phyloP scores from a whole-genome alignment of 2,329 filamentous ascomycete genomes.

The Amylocarpus encephaloides region DNA sequence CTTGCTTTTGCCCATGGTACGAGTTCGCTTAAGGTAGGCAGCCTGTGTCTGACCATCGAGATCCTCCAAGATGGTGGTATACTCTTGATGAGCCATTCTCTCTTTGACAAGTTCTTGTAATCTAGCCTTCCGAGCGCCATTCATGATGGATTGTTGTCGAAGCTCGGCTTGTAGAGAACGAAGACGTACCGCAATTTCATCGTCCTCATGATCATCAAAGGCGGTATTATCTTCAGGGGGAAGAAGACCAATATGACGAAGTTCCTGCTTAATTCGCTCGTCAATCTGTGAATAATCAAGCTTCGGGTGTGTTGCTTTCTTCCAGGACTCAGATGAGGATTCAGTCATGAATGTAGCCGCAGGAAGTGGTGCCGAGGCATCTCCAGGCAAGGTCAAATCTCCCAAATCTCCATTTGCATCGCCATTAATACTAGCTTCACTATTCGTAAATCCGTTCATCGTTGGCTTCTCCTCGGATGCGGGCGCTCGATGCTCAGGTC shows the following conservation, averaged over 20 bases:
- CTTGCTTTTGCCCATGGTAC: constrained; percentile 89
- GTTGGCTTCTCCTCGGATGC: constrained; percentile 51
- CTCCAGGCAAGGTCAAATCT: constrained; percentile 24
- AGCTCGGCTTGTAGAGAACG: constrained; percentile 79
- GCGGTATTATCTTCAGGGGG: constrained; percentile 62
- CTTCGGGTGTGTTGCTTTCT: constrained; percentile 66
- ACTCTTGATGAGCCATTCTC: constrained; percentile 93
- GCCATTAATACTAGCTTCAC: constrained; percentile 40
- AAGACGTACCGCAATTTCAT: constrained; percentile 85
- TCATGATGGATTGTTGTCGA: constrained; percentile 75
- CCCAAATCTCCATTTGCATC: constrained; percentile 35
- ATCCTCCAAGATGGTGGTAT: constrained; percentile 93
- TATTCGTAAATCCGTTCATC: constrained; percentile 46
- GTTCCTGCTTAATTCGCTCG: constrained; percentile 83
- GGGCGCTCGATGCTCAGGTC: constrained; percentile 62
- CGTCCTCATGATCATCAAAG: constrained; percentile 85
- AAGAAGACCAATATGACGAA: constrained; percentile 84
- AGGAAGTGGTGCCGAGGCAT: constrained; percentile 37
- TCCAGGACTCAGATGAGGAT: constrained; percentile 69
- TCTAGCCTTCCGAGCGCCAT: constrained; percentile 83
- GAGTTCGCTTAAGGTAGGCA: constrained; percentile 90
- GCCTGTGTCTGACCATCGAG: constrained; percentile 91
- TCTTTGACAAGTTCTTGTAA: constrained; percentile 84
- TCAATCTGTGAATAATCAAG: constrained; percentile 84
- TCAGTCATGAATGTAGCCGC: constrained; percentile 78